Percentiles rank a stretch among this genome's conserved stretches.
Evolutionary conservation across 495 filamentous ascomycete genomes (phyloP).

Genomic region (Penicillium flavigenum): DNA sequence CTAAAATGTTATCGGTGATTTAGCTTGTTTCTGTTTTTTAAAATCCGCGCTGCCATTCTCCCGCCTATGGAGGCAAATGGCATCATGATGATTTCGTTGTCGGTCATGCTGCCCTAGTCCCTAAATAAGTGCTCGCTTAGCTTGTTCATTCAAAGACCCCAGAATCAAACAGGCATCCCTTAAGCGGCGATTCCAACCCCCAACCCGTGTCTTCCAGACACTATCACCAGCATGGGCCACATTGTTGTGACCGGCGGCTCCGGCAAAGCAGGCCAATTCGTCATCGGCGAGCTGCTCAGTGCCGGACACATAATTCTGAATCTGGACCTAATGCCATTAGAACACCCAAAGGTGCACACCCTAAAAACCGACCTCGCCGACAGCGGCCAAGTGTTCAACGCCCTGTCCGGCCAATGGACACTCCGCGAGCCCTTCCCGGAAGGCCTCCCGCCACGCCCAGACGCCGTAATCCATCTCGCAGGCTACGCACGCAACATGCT

Average conservation of each 20-base stretch:
- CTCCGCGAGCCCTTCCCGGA: conserved; percentile 44
- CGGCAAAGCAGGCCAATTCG: conserved; percentile 54
- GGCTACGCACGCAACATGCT: conserved; percentile 60
- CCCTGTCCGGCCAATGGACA: conserved; percentile 54
- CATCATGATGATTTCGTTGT: conserved; percentile 25
- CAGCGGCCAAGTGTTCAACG: conserved; percentile 56
- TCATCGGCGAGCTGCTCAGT: conserved; percentile 49
- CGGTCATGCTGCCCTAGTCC: conserved; percentile 18
- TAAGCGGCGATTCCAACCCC: neutral
- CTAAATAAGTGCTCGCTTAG: neutral
- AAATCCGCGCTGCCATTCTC: neutral
- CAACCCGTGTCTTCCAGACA: neutral
- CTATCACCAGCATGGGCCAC: conserved; percentile 1
- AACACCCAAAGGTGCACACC: conserved; percentile 39
- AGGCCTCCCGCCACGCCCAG: conserved; percentile 41
- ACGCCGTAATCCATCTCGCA: conserved; percentile 59
- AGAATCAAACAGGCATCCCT: neutral
- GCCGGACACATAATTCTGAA: conserved; percentile 53
- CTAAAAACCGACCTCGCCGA: conserved; percentile 56
- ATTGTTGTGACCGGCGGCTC: conserved; percentile 55
- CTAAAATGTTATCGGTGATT: neutral
- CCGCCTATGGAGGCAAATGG: conserved; percentile 20
- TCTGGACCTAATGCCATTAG: conserved; percentile 40
- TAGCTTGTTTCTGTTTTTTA: neutral
- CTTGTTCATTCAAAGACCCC: neutral